These are phyloP conservation scores for Astrocystis sublimbata DNA, from an alignment of 495 filamentous ascomycete species.

Conservation along the genomic window DNA sequence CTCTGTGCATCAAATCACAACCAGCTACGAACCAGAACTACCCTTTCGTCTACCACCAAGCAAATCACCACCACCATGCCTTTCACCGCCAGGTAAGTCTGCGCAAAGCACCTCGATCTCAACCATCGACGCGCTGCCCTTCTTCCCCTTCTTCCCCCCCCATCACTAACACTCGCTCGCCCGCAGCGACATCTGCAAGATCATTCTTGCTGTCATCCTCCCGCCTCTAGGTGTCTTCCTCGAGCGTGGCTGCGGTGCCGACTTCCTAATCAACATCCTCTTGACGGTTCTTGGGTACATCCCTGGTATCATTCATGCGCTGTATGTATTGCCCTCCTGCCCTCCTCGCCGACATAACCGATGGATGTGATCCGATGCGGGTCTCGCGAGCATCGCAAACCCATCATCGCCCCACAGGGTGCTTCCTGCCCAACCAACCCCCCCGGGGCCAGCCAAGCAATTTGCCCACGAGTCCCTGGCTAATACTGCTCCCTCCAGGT, in stretches of 20 bases:
- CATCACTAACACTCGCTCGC: background rate
- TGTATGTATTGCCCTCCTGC: too few species aligned
- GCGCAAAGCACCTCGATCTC: constrained; percentile 15
- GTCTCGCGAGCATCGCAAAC: background rate
- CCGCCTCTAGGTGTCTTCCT: constrained; percentile 92
- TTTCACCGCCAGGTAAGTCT: constrained; percentile 57
- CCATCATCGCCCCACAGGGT: background rate
- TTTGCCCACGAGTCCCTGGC: constrained; percentile 1
- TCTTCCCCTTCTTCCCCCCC: background rate
- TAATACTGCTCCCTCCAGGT: constrained; percentile 28
- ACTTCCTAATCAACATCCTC: constrained; percentile 84
- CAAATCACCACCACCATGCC: constrained; percentile 38
- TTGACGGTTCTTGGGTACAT: constrained; percentile 82
- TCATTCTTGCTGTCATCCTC: constrained; percentile 82
- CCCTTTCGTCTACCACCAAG: background rate
- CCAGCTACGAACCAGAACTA: background rate
- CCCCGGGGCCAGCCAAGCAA: background rate
- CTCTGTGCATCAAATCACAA: too few species aligned
- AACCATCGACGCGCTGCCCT: background rate
- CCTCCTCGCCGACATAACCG: constrained; percentile 10
- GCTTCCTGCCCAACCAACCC: background rate
- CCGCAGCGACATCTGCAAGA: constrained; percentile 81
- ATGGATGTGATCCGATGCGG: background rate
- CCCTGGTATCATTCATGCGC: constrained; percentile 72
- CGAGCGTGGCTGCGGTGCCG: constrained; percentile 78